Evolutionary conservation across 202 grass and related monocot species (phyloP), one percentile per base, ranked within the genome.

Genomic region (Panicum hallii): DNA sequence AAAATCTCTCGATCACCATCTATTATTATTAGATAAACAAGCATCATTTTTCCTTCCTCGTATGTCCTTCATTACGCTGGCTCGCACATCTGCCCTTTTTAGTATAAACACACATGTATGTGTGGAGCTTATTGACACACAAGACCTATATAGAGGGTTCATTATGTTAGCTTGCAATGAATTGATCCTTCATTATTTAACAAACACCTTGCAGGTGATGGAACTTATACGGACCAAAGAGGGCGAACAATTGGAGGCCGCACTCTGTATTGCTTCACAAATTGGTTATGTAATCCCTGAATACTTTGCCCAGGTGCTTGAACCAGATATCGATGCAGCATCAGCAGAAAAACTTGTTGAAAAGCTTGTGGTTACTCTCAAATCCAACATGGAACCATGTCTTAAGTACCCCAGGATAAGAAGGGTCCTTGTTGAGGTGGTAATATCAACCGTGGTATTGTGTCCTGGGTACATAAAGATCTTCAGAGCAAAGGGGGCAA

Each of bases 161-260:
- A 3, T 32, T 32, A 32, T 32, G 32, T 32, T 32, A 32, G 32
- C 32, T 32, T 32, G 2, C 32, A 32, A 32, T 32, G 32, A 32
- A 32, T 1, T 32, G 32, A 3, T 32, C 32, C 32, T 32, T 32
- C 32, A 32, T 32, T 32, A 32, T 3, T 32, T 32, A 32, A 32
- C 32, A 32, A 6, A 14, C 23, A 32, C 3, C 7, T 17, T 32
- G 22, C 79, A 82, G 79, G 79, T 82, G 67, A 34, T 71, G 53
- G 9, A 71, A 71, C 12, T 11, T n/a, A 71, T 82, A 60, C 14
- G 2, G 67, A 2, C 30, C 17, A 17, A 4, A 5, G 67, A 82
- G 16, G 16, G 54, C 41, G 48, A 56, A 72, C 13, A 82, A 61
- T 30, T 82, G 44, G 80, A 72, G 20, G 56, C 69, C 1, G 41